Evolutionary conservation across 2,329 filamentous ascomycete species (phyloP), one percentile per base, ranked within the genome.

Genomic region (Colletotrichum noveboracense): DNA sequence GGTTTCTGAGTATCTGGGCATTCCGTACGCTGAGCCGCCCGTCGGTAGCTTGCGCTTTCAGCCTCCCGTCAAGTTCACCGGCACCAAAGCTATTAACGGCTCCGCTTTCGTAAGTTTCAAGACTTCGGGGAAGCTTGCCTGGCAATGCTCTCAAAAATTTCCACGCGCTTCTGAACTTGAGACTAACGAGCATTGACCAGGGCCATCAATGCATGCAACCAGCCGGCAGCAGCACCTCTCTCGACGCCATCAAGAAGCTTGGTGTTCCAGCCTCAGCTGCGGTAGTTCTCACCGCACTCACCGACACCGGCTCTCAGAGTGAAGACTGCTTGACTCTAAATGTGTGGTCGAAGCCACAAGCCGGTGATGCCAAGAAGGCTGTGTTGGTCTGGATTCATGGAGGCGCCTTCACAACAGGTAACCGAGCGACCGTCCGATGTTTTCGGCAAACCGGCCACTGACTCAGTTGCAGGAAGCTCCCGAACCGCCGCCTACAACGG

Each of bases 21-120:
- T 93, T 4, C 91, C 90, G 0, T 93, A 89, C 79, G 91, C 91
- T 5, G 87, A 90, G 76, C 81, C 84, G 32, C 82, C 84, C 4
- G 86, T 89, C 38, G 91, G 90, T 0, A 82, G 87, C 30, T 88
- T 88, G 2, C 87, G 92, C 6, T 92, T 92, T 16, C 70, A 77
- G 38, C 66, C 76, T 62, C 66, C 71, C 9, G 66, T 64, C 48
- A 70, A 62, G 43, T 74, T 64, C 26, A 38, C 61, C 16, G 38
- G 36, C n/a, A 34, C 43, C 14, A 58, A 73, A 13, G 28, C 28
- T 13, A 68, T 76, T n/a, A 62, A 74, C 5, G 74, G 66, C 13
- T 65, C 70, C 7, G 14, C 48, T n/a, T 77, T 76, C 38, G 74
- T 77, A 56, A 65, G 75, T 68, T 26, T 60, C 30, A 60, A 36